Evolutionary conservation across 257 asterid species (phyloP), one percentile per base, ranked within the genome.

Genomic region (Penstemon barbatus): DNA sequence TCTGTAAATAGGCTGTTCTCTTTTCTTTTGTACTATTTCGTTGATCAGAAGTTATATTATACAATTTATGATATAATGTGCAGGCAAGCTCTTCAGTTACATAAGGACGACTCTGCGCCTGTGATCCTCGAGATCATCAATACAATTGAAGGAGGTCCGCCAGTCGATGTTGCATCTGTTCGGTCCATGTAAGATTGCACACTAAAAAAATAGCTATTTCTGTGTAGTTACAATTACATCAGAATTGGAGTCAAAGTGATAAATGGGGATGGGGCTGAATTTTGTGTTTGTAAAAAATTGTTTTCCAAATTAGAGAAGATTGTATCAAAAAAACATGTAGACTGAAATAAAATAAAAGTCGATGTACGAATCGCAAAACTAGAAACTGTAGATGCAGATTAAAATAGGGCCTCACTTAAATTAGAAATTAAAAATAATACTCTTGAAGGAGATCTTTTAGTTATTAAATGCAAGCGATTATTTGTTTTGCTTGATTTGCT

Each of bases 11-110:
- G 33, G 4, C 52, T 50, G 33, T 25, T 57, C 48, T 64, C 53
- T 62, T 36, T 48, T 70, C 52, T 71, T n/a, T 41, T 48, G 33
- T 50, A 11, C 63, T 48, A 8, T 66, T 45, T 58, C 64, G 45
- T 62, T 61, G 58, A 54, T 60, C 56, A 38, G 74, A 15, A 65
- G 70, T 54, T 70, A 58, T 70, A 43, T 71, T 48, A 64, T 70
- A 9, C 67, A 64, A 64, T 62, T 72, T 18, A 45, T 74, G 65
- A 74, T 49, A 63, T 66, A 49, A 81, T 81, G 67, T 79, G 67
- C 86, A 93, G 99, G 89, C 99, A 93, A 88, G 99, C 97, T 70
- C 89, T 90, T 77, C 96, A 87, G 84, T 78, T 88, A 62, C 81
- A 83, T 80, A 93, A 93, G 85, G 99, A 90, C 18, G 99, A 93